Evolutionary conservation across 2,329 filamentous ascomycete genomes (phyloP).

Genomic region (Exophiala calicioides): DNA sequence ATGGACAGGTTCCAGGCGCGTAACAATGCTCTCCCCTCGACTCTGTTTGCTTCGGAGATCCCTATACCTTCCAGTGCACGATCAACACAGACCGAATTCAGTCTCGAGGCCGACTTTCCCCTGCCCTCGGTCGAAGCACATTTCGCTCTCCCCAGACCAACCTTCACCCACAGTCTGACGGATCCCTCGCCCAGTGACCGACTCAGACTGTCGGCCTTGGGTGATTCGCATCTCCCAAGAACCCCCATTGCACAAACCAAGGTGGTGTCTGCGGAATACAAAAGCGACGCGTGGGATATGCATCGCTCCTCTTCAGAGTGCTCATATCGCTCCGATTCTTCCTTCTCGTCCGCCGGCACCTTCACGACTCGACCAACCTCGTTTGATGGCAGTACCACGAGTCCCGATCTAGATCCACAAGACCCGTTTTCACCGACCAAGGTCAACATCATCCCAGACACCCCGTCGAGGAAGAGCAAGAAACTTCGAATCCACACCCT

Average conservation of each 20-base stretch:
- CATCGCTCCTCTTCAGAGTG: constrained; percentile 59
- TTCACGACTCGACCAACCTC: constrained; percentile 56
- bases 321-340: constrained; percentile 63
- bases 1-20: constrained; percentile 38
- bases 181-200: constrained; percentile 37
- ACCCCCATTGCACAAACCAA: constrained; percentile 50
- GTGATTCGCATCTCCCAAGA: constrained; percentile 41
- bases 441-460: constrained; percentile 40
- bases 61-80: constrained; percentile 42
- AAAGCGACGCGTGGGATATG: constrained; percentile 40
- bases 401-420: constrained; percentile 59
- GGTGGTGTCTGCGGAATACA: constrained; percentile 38
- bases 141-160: constrained; percentile 9
- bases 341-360: constrained; percentile 60
- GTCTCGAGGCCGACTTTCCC: constrained; percentile 32
- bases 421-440: constrained; percentile 55
- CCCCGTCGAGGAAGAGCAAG: constrained; percentile 39
- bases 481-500: constrained; percentile 33
- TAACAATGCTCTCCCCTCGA: constrained; percentile 36
- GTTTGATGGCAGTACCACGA: constrained; percentile 61
- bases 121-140: constrained; percentile 32
- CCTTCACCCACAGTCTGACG: constrained; percentile 20
- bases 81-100: constrained; percentile 17
- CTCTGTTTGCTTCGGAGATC: constrained; percentile 38
- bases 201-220: constrained; percentile 41